Base-by-base conservation (phyloP, 208 protist species). In the Wallacemonas rigidus region DNA sequence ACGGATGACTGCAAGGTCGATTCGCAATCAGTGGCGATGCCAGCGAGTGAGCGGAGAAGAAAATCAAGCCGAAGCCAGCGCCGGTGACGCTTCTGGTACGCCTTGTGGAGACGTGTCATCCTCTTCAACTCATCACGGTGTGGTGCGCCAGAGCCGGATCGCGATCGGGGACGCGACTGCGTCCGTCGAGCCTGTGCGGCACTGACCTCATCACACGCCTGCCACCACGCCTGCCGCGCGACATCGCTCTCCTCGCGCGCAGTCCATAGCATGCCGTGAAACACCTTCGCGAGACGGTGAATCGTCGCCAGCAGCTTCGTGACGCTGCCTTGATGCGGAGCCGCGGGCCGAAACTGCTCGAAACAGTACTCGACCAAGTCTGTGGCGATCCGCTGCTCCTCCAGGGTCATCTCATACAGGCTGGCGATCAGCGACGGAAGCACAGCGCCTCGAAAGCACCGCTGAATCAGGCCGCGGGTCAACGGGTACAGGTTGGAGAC, bases 401-500 rank as follows among this genome's bases (percentile, higher is more conserved):
- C 61, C 0, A 14, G 3, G 7, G 47, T 53, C 53, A 77, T 74
- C 6, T 65, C 43, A 9, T 69, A 63, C 26, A 62, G 47, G 36
- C n/a, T 71, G 45, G 82, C 67, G 12, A 72, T 54, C 2, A 83
- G 56, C 17, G 60, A 48, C 3, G 70, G 26, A 17, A 79, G 51
- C n/a, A 75, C 47, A 36, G 83, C 67, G 36, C 60, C 77, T 26
- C 77, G 61, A 39, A 85, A 68, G 8, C 60, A 61, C 35, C 69
- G 61, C 36, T 70, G 65, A 41, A 88, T 57, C 15, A 88, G 64
- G n/a, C 53, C 65, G 9, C 60, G n/a, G 17, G 71, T 80, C 11
- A 65, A 61, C 1, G 83, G 79, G 3, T 69, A 75, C 0, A 81
- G 73, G 14, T 69, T 44, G 12, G 54, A 67, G 6, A 67, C 56